Evolutionary conservation across 257 asterid species (phyloP).

Genomic region (Solanum chiquidenum): DNA sequence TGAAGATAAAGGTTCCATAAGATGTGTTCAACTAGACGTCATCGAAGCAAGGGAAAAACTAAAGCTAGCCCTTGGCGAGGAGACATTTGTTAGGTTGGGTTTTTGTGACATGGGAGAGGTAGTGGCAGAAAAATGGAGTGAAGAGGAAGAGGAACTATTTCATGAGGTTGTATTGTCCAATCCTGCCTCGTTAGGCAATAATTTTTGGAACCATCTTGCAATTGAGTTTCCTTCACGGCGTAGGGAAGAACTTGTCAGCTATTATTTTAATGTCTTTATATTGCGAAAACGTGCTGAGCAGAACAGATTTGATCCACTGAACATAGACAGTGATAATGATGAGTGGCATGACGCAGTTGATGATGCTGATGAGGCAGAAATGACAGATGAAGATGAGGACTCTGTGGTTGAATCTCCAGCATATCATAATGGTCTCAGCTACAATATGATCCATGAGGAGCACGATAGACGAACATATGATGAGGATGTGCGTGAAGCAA

Average conservation of each 20-base stretch:
- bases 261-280: constrained; percentile 75
- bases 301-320: constrained; percentile 51
- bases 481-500: background rate
- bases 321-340: constrained; percentile 81
- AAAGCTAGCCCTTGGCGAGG: constrained; percentile 29
- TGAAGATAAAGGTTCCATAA: constrained; percentile 56
- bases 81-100: constrained; percentile 43
- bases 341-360: constrained; percentile 35
- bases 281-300: constrained; percentile 62
- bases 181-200: constrained; percentile 45
- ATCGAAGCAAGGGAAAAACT: constrained; percentile 54
- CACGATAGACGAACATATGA: background rate
- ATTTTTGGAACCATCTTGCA: constrained; percentile 62
- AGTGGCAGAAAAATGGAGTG: constrained; percentile 58
- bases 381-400: constrained; percentile 35
- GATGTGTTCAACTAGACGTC: constrained; percentile 68
- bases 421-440: constrained; percentile 4
- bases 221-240: constrained; percentile 48
- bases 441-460: constrained; percentile 2
- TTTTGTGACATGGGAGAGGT: constrained; percentile 67
- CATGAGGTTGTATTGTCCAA: constrained; percentile 55
- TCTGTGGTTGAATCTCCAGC: constrained; percentile 39
- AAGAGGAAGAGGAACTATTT: constrained; percentile 51
- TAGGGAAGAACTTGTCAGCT: constrained; percentile 56
- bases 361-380: background rate